Evolutionary conservation across 1,284 basidiomycete species (phyloP).

Genomic region (Pterulicium gracile): DNA sequence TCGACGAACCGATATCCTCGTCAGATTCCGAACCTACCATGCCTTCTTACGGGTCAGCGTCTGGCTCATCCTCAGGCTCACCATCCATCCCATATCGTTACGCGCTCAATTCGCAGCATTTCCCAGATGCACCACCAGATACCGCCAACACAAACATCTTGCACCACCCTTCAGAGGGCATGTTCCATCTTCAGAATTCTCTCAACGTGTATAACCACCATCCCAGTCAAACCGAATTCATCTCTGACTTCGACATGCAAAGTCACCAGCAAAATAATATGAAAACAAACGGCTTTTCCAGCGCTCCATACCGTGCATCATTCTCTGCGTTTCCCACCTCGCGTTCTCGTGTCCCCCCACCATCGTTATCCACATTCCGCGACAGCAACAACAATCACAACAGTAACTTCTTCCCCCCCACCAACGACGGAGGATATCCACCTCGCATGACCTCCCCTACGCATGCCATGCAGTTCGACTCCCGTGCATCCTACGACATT

Average conservation of each 20-base stretch:
- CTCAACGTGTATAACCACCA: slow-evolving; percentile 38
- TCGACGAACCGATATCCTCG: slow-evolving; percentile 57
- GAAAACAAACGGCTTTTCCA: slow-evolving; percentile 30
- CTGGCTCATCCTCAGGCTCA: slow-evolving; percentile 41
- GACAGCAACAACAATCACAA: slow-evolving; percentile 11
- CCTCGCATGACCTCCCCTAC: slow-evolving; percentile 27
- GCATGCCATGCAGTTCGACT: slow-evolving; percentile 24
- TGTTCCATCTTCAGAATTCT: slow-evolving; percentile 17
- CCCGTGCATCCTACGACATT: slow-evolving; percentile 32
- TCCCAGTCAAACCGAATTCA: slow-evolving; percentile 27
- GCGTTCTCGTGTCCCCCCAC: slow-evolving; percentile 22
- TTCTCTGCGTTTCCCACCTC: slow-evolving; percentile 27
- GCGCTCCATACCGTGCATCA: slow-evolving; percentile 15
- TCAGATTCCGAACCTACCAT: slow-evolving; percentile 41
- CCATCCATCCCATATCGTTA: slow-evolving; percentile 40
- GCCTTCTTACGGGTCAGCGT: slow-evolving; percentile 33
- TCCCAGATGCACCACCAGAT: slow-evolving; percentile 16
- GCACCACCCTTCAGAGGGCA: slow-evolving; percentile 12
- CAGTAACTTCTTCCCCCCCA: slow-evolving; percentile 14
- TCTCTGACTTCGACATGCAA: slow-evolving; percentile 24
- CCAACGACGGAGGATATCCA: slow-evolving; percentile 21
- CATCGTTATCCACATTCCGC: slow-evolving; percentile 9
- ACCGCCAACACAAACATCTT: slow-evolving; percentile 18
- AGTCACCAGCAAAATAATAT: slow-evolving; percentile 26
- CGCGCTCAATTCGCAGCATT: slow-evolving; percentile 27